A percentile compares a stretch with the other conserved stretches of the same genome.
Conservation (phyloP, 2,329 filamentous ascomycete species). For the Epichloe sylvatica region DNA sequence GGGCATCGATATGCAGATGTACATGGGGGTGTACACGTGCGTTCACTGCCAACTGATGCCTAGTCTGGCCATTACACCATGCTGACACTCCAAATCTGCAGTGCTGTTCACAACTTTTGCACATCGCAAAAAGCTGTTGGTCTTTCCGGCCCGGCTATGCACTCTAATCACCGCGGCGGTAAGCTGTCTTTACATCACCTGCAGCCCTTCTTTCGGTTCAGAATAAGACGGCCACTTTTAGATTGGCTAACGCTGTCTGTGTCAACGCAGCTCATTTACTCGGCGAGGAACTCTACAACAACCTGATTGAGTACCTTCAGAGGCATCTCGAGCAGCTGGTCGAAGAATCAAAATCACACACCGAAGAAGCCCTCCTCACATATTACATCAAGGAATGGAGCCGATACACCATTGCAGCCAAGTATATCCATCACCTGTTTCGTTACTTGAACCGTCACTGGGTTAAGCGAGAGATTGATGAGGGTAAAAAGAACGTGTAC, state of each 20-base stretch:
- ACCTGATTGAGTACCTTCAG: slow-evolving; percentile 74
- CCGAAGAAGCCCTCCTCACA: slow-evolving; percentile 75
- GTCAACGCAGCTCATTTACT: slow-evolving; percentile 62
- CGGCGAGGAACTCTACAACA: slow-evolving; percentile 89
- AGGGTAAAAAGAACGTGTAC: slow-evolving; percentile 96
- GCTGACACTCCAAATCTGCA: slow-evolving; percentile 29
- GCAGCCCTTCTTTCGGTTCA: neutral
- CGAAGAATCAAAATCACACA: slow-evolving; percentile 59
- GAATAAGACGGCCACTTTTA: neutral
- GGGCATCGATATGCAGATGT: slow-evolving; percentile 89
- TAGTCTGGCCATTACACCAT: neutral
- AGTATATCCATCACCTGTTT: slow-evolving; percentile 96
- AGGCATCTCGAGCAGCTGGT: slow-evolving; percentile 60
- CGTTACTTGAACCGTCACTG: slow-evolving; percentile 93
- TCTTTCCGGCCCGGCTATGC: slow-evolving; percentile 29
- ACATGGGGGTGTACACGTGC: slow-evolving; percentile 94
- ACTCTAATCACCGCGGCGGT: slow-evolving; percentile 47
- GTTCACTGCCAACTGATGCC: slow-evolving; percentile 1
- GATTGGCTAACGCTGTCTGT: neutral
- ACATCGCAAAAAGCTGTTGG: slow-evolving; percentile 88
- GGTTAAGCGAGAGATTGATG: slow-evolving; percentile 98
- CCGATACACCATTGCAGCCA: slow-evolving; percentile 86
- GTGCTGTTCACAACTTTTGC: slow-evolving; percentile 95
- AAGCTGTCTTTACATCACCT: slow-evolving; percentile 10
- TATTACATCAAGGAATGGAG: slow-evolving; percentile 98